phyloP scores from a whole-genome alignment of 2,329 filamentous ascomycete species.

The Xylaria sp. region DNA sequence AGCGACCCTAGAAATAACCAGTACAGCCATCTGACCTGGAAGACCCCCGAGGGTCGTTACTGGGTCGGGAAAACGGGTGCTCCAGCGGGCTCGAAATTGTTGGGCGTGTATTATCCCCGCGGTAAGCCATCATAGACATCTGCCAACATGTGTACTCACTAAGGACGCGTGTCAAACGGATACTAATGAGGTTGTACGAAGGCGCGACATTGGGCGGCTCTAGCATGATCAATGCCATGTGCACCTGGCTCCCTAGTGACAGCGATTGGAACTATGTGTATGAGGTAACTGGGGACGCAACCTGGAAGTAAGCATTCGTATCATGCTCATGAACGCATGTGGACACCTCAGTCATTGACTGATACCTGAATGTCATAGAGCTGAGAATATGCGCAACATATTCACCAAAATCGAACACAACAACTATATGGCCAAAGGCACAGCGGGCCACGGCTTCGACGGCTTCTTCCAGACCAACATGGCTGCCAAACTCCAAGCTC shows the following conservation, averaged over 20 bases:
- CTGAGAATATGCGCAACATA: conserved; percentile 28
- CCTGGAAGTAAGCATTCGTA: conserved; percentile 30
- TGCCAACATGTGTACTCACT: neutral
- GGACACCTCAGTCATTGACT: neutral
- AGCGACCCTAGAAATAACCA: conserved; percentile 55
- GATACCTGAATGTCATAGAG: neutral
- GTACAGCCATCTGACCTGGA: conserved; percentile 32
- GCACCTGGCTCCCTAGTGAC: conserved; percentile 29
- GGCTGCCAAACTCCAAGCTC: conserved; percentile 21
- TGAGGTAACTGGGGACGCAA: conserved; percentile 29
- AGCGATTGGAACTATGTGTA: conserved; percentile 36
- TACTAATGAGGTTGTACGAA: neutral
- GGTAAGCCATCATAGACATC: conserved; percentile 19
- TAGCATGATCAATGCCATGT: conserved; percentile 33
- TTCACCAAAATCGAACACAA: conserved; percentile 31
- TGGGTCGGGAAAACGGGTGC: conserved; percentile 27
- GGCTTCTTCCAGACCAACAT: conserved; percentile 28
- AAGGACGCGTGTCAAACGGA: neutral
- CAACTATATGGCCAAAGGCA: conserved; percentile 30
- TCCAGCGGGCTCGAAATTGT: conserved; percentile 32
- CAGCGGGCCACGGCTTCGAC: conserved; percentile 29
- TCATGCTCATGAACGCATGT: neutral
- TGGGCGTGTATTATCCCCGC: conserved; percentile 40
- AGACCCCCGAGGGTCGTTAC: conserved; percentile 24
- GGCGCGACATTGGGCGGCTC: conserved; percentile 37